Percentiles rank a stretch among this genome's conserved stretches.
phyloP scores from a whole-genome alignment of 441 rosid species.

The Hura crepitans region DNA sequence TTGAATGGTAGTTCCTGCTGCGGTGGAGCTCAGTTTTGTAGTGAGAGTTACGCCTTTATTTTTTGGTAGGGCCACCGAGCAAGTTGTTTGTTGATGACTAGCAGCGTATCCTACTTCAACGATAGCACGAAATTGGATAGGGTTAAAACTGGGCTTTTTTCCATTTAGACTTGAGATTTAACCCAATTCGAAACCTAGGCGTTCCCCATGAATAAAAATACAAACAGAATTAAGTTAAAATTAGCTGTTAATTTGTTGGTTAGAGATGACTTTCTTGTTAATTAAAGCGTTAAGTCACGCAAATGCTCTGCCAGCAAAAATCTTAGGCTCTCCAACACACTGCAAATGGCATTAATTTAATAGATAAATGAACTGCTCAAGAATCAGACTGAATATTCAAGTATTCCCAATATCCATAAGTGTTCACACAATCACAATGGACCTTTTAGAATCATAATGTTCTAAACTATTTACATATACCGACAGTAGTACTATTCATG shows the following conservation, averaged over 20 bases:
- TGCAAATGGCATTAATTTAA: not conserved
- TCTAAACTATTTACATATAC: conserved; percentile 5
- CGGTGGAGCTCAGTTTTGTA: not conserved
- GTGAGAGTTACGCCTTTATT: no score
- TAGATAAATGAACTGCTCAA: not conserved
- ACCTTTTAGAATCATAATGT: not conserved
- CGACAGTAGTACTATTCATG: not conserved
- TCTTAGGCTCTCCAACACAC: not conserved
- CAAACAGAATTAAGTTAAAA: no score
- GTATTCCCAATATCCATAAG: not conserved
- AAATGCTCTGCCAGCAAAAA: no score
- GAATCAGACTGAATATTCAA: not conserved
- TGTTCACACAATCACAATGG: not conserved
- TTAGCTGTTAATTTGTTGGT: not conserved
- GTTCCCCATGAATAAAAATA: no score
- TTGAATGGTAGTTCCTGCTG: conserved; percentile 39
- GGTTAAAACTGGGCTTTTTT: not conserved
- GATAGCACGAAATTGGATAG: conserved; percentile 15
- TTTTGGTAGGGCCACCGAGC: conserved; percentile 5
- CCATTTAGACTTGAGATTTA: no score
- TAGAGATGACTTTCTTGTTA: not conserved
- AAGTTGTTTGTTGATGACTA: conserved; percentile 22
- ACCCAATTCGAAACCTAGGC: no score
- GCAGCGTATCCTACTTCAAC: conserved; percentile 27
- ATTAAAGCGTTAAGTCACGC: no score